Evolutionary conservation across 352 stramenopile species (phyloP).

Genomic region (Phytophthora meadii): DNA sequence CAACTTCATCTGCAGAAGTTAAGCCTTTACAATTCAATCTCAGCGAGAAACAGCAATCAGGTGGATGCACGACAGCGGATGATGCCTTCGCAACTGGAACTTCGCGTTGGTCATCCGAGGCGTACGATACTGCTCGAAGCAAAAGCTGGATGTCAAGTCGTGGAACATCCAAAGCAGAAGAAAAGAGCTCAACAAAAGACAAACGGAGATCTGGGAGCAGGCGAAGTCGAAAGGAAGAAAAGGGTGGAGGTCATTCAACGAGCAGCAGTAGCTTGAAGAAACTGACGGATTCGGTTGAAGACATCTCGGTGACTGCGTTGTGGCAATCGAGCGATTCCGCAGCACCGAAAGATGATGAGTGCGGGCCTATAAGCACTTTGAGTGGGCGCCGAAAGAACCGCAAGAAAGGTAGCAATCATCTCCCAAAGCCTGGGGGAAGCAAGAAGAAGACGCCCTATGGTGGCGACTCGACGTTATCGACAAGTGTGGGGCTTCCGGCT

Average conservation of each 20-base stretch:
- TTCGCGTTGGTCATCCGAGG: slow-evolving; percentile 26
- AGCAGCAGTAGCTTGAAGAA: slow-evolving; percentile 52
- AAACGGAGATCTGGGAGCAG: slow-evolving; percentile 53
- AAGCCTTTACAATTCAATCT: slow-evolving; percentile 41
- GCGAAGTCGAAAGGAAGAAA: slow-evolving; percentile 47
- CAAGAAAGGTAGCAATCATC: slow-evolving; percentile 52
- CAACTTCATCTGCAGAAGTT: slow-evolving; percentile 28
- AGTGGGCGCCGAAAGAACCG: slow-evolving; percentile 44
- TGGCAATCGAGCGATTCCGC: slow-evolving; percentile 35
- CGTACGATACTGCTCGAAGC: slow-evolving; percentile 45
- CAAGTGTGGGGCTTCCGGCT: slow-evolving; percentile 26
- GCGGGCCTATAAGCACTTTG: slow-evolving; percentile 18
- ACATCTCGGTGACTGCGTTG: slow-evolving; percentile 19
- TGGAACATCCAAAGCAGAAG: slow-evolving; percentile 53
- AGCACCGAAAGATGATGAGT: slow-evolving; percentile 55
- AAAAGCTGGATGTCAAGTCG: slow-evolving; percentile 47
- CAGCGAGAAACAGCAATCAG: slow-evolving; percentile 34
- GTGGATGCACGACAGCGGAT: slow-evolving; percentile 11
- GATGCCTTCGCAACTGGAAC: slow-evolving; percentile 27
- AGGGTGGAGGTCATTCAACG: slow-evolving; percentile 33
- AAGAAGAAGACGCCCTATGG: slow-evolving; percentile 47
- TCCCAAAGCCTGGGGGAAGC: slow-evolving; percentile 40
- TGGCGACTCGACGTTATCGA: slow-evolving; percentile 8
- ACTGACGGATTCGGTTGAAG: slow-evolving; percentile 39
- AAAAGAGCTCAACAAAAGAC: slow-evolving; percentile 50